Percentiles rank a stretch among this genome's conserved stretches.
Evolutionary conservation across 2,329 filamentous ascomycete genomes (phyloP).

Genomic region (Botrytis sinoallii): DNA sequence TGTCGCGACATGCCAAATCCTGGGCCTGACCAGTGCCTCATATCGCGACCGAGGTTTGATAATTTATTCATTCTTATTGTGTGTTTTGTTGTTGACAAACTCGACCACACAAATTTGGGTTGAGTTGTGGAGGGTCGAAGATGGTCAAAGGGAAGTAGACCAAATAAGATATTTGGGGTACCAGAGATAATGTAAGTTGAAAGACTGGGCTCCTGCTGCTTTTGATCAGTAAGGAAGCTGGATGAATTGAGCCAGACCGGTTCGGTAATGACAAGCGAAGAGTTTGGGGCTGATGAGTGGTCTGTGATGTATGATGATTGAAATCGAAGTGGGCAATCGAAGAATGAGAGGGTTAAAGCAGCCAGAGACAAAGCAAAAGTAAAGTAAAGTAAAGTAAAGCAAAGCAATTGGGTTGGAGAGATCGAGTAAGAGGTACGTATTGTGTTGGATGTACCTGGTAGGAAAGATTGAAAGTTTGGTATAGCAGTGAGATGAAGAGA

Average conservation of each 20-base stretch:
- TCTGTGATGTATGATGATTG: neutral
- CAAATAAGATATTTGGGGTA: slow-evolving; percentile 16
- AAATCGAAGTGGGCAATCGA: neutral
- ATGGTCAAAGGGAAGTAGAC: slow-evolving; percentile 13
- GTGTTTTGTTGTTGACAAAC: slow-evolving; percentile 11
- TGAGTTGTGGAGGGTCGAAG: slow-evolving; percentile 14
- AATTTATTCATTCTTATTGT: slow-evolving; percentile 63
- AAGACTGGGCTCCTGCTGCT: slow-evolving; percentile 16
- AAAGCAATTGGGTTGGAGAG: neutral
- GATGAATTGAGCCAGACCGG: slow-evolving; percentile 2
- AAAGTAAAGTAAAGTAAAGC: neutral
- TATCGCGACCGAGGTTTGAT: slow-evolving; percentile 65
- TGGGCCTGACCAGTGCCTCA: slow-evolving; percentile 66
- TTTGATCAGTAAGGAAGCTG: slow-evolving; percentile 11
- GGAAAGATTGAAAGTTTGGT: neutral
- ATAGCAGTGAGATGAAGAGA: neutral
- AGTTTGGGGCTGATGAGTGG: neutral
- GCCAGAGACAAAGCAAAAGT: neutral
- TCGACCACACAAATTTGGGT: slow-evolving; percentile 14
- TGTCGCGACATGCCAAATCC: slow-evolving; percentile 62
- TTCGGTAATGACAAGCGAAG: slow-evolving; percentile 7
- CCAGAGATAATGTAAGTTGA: slow-evolving; percentile 18
- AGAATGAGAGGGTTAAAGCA: neutral
- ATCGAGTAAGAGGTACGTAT: neutral
- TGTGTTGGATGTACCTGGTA: neutral